These are phyloP conservation scores for Cyberlindnera sargentensis DNA, from an alignment of 805 yeast species.

Conservation along the genomic window DNA sequence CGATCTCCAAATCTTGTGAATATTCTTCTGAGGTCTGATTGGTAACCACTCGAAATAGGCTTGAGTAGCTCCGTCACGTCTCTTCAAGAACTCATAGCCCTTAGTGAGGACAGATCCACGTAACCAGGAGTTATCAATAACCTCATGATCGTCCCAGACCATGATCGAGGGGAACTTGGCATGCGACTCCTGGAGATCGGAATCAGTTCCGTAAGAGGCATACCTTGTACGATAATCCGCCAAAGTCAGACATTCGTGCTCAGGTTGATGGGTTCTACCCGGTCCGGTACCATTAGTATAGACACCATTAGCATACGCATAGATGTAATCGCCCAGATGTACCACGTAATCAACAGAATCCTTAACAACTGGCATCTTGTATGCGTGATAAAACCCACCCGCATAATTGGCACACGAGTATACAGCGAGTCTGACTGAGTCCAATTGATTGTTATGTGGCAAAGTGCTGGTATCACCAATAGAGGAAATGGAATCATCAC, in stretches of 20 bases:
- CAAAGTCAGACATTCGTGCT: constrained; percentile 16
- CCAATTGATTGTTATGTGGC: no score
- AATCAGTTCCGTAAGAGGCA: constrained; percentile 16
- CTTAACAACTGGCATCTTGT: constrained; percentile 16
- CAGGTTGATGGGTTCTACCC: constrained; percentile 16
- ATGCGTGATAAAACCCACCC: constrained; percentile 21
- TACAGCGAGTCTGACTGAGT: constrained; percentile 13
- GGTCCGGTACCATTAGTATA: constrained; percentile 19
- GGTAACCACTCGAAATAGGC: constrained; percentile 25
- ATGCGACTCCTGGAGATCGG: constrained; percentile 19
- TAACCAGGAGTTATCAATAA: constrained; percentile 21
- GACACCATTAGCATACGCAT: constrained; percentile 20
- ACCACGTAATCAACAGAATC: constrained; percentile 18
- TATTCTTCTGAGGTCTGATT: constrained; percentile 14
- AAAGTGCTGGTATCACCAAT: no score
- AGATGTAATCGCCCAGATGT: constrained; percentile 24
- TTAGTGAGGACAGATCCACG: constrained; percentile 19
- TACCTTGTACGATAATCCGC: constrained; percentile 20
- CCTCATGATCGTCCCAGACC: constrained; percentile 26
- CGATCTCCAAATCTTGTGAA: constrained; percentile 18
- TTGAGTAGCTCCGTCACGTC: constrained; percentile 15
- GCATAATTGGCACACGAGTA: constrained; percentile 23
- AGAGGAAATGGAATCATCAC: constrained; percentile 5
- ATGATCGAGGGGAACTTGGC: constrained; percentile 20
- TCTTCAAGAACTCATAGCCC: constrained; percentile 16